Conservation (phyloP, 2,329 filamentous ascomycete species). For the Purpureocillium lavendulum region DNA sequence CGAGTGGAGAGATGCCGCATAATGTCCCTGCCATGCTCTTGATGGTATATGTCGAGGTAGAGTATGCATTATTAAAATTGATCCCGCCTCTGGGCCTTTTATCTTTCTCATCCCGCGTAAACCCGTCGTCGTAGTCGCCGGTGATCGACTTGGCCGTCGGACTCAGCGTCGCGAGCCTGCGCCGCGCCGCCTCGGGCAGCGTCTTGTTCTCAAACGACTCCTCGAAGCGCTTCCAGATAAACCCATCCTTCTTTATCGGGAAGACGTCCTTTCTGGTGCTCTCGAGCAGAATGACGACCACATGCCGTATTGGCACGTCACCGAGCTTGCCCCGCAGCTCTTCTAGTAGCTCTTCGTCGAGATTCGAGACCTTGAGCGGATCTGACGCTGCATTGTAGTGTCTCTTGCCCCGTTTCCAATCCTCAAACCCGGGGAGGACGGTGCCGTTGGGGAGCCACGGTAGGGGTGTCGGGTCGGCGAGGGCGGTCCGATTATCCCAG, state of each 20-base stretch:
- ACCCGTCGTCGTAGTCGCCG: slow-evolving; percentile 24
- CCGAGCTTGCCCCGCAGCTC: slow-evolving; percentile 15
- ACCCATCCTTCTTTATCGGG: slow-evolving; percentile 29
- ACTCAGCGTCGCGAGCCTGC: slow-evolving; percentile 17
- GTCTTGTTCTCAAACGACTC: slow-evolving; percentile 21
- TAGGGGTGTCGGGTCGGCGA: slow-evolving; percentile 12
- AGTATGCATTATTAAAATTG: slow-evolving; percentile 30
- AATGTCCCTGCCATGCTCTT: slow-evolving; percentile 32
- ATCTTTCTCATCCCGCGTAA: slow-evolving; percentile 13
- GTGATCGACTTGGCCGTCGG: slow-evolving; percentile 22
- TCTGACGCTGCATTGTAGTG: slow-evolving; percentile 27
- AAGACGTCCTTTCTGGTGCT: slow-evolving; percentile 35
- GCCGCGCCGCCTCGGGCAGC: slow-evolving; percentile 21
- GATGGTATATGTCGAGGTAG: slow-evolving; percentile 32
- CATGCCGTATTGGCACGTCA: slow-evolving; percentile 28
- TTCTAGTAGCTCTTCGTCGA: slow-evolving; percentile 21
- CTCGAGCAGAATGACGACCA: slow-evolving; percentile 31
- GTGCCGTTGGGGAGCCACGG: slow-evolving; percentile 18
- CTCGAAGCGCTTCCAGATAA: slow-evolving; percentile 24
- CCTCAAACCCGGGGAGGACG: slow-evolving; percentile 12
- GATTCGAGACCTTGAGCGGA: slow-evolving; percentile 30
- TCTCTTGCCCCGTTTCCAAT: slow-evolving; percentile 17
- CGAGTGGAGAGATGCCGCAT: slow-evolving; percentile 32
- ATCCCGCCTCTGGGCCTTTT: slow-evolving; percentile 24
- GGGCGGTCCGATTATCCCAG: slow-evolving; percentile 21